Evolutionary conservation across 1,284 basidiomycete genomes (phyloP), one percentile per base, ranked within the genome.

Genomic region (Tilletia caries): DNA sequence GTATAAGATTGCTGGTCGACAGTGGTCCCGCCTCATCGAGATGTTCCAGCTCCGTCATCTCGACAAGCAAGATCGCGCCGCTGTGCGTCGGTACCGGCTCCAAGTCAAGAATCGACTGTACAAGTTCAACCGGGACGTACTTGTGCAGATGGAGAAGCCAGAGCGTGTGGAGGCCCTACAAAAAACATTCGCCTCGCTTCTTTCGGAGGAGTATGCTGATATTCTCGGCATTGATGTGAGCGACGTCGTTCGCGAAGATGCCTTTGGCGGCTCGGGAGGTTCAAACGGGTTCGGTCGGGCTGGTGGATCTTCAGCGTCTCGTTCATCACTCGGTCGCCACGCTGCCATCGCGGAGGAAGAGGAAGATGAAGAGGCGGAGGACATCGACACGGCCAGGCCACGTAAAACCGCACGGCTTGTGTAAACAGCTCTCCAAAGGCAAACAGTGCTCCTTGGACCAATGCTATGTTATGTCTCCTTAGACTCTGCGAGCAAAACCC

Each of bases 1-100:
- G 74, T 85, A 93, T 70, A 98, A 98, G 85, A 90, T 98, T 64
- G 95, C 95, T 12, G 83, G 95, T 90, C 89, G 95, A 66, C 95
- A 98, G 86, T 98, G 96, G 84, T 87, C 91, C 64, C 89, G 95
- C 37, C 86, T 98, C 41, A 85, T 93, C 48, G 95, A 98, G 84
- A 97, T 98, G 92, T 86, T 96, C 27, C 88, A 92, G 67, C 86
- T 95, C 72, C 85, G 89, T 73, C 87, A 89, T 52, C 85, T 97
- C 70, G 89, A 92, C 75, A 86, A 88, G 6, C 79, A 84, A 12
- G 89, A 95, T 79, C 76, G 84, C 48, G 86, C 84, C 13, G 86
- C 86, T 41, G 84, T 87, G 79, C 87, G 86, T 66, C 89, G 89
- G 32, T 94, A 90, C 83, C 87, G 93, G 69, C 83, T 94, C 65